phyloP scores from a whole-genome alignment of 148 eudicot genomes.

The Vaccinium myrtillus region DNA sequence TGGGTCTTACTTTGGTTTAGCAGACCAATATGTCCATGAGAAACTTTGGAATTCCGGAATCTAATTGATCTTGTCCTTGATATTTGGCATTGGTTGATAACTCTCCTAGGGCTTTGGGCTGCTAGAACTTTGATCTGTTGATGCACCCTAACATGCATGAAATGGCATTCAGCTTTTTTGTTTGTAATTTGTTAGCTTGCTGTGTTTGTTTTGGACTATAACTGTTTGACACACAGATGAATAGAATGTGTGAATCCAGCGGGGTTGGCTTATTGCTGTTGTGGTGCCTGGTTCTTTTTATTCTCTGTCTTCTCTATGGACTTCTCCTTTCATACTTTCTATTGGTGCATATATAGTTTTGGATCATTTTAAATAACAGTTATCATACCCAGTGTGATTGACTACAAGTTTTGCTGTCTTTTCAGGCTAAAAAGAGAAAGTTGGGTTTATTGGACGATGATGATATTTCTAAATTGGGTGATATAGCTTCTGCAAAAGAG shows the following conservation, averaged over 20 bases:
- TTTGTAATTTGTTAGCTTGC: not conserved
- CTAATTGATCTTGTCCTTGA: not conserved
- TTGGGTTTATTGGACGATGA: slow-evolving; percentile 59
- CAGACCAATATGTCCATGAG: not conserved
- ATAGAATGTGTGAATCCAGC: not conserved
- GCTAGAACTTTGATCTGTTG: not conserved
- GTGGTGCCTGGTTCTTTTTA: not conserved
- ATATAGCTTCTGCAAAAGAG: slow-evolving; percentile 25
- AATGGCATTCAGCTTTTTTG: not conserved
- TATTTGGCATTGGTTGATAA: not conserved
- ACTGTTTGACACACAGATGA: not conserved
- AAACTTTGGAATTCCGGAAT: not conserved
- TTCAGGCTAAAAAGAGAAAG: slow-evolving; percentile 80
- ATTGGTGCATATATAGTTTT: not conserved
- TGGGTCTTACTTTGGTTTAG: not conserved
- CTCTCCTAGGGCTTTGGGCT: not conserved
- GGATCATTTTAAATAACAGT: not conserved
- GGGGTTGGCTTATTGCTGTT: not conserved
- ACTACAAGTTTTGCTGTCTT: not conserved
- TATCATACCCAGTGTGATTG: not conserved
- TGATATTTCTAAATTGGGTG: slow-evolving; percentile 33
- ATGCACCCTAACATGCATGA: not conserved
- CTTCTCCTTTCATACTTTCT: not conserved
- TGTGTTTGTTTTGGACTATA: not conserved
- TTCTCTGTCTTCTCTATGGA: not conserved